A percentile compares a stretch with the other conserved stretches of the same genome.
Evolutionary conservation across 352 stramenopile species (phyloP).

Genomic region (Phytophthora meadii): DNA sequence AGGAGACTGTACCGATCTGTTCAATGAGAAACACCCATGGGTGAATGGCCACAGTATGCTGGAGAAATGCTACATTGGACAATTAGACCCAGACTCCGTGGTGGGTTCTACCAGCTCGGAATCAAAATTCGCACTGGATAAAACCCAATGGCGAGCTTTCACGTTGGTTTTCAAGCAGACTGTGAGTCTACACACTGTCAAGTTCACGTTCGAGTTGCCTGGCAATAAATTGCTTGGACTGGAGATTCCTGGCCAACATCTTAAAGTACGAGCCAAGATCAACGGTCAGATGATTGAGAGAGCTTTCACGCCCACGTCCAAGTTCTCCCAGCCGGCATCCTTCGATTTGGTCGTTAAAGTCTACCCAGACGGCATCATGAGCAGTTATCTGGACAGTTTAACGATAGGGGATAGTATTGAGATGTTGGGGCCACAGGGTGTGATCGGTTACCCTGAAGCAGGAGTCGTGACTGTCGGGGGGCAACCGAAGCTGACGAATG

Average conservation of each 20-base stretch:
- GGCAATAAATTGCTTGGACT: conserved; percentile 69
- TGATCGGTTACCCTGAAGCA: conserved; percentile 63
- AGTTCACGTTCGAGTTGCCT: conserved; percentile 82
- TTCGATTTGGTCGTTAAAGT: conserved; percentile 86
- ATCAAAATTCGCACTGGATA: conserved; percentile 64
- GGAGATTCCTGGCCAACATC: conserved; percentile 74
- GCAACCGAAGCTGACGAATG: conserved; percentile 48
- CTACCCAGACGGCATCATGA: conserved; percentile 80
- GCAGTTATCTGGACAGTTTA: conserved; percentile 68
- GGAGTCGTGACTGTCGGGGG: conserved; percentile 57
- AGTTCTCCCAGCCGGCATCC: conserved; percentile 61
- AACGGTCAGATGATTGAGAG: conserved; percentile 79
- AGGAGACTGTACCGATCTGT: conserved; percentile 95
- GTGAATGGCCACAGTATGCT: conserved; percentile 93
- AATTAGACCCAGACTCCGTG: conserved; percentile 66
- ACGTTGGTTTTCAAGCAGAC: conserved; percentile 64
- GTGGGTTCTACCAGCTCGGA: not conserved
- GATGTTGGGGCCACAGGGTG: conserved; percentile 77
- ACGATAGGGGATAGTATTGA: conserved; percentile 64
- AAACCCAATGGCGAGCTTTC: conserved; percentile 74
- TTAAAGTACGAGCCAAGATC: conserved; percentile 84
- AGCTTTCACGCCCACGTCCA: conserved; percentile 81
- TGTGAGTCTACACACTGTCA: conserved; percentile 64
- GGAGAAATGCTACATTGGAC: conserved; percentile 86
- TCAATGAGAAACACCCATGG: conserved; percentile 97